Conservation (phyloP, 1,284 basidiomycete genomes). For the Cryptococcus depauperatus region DNA sequence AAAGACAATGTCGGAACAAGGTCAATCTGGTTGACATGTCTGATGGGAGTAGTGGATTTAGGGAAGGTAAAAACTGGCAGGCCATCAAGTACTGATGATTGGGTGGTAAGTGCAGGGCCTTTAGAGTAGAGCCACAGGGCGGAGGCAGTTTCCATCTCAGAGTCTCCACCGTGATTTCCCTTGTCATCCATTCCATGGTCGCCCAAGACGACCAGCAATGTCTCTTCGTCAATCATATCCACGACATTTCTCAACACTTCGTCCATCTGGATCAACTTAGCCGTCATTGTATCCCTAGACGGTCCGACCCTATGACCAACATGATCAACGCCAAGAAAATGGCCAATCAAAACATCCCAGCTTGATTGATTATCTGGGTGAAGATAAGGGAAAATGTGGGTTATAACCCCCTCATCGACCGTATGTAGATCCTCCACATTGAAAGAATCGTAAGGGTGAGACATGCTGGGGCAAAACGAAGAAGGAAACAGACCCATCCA, state of each 20-base stretch:
- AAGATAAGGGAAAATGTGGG: conserved; percentile 74
- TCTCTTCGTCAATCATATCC: conserved; percentile 60
- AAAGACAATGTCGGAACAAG: conserved; percentile 82
- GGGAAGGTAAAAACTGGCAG: conserved; percentile 58
- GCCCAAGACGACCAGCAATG: conserved; percentile 82
- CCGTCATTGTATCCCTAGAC: conserved; percentile 73
- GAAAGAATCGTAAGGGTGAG: conserved; percentile 88
- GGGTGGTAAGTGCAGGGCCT: conserved; percentile 29
- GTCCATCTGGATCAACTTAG: conserved; percentile 83
- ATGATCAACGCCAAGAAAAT: conserved; percentile 96
- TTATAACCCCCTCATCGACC: conserved; percentile 82
- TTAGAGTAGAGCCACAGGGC: conserved; percentile 88
- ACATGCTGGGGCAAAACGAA: conserved; percentile 55
- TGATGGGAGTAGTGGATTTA: conserved; percentile 51
- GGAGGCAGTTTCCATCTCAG: conserved; percentile 72
- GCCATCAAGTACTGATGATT: neutral
- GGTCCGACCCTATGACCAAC: conserved; percentile 92
- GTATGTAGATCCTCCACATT: conserved; percentile 97
- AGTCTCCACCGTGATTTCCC: conserved; percentile 95
- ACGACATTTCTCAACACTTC: conserved; percentile 66
- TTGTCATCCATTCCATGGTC: conserved; percentile 96
- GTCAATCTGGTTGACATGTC: conserved; percentile 86
- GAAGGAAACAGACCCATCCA: conserved; percentile 85
- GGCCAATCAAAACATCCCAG: conserved; percentile 83
- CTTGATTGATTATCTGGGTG: conserved; percentile 41